These are phyloP conservation scores for Fusarium sp. DNA, from an alignment of 2,329 filamentous ascomycete genomes.

Conservation along the genomic window DNA sequence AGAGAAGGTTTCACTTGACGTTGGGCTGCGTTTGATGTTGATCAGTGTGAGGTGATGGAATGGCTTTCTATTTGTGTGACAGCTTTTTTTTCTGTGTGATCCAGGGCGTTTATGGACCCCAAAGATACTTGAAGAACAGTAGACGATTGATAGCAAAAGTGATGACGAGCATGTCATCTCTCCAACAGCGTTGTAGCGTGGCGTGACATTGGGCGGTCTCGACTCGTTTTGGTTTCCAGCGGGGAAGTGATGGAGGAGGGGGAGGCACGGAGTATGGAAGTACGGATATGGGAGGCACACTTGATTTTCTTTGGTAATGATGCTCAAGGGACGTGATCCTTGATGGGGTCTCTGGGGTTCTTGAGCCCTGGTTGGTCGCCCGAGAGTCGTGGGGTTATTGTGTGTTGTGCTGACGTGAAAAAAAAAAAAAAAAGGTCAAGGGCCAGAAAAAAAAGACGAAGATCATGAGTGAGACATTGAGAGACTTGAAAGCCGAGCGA, in stretches of 20 bases:
- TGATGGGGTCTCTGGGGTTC: neutral
- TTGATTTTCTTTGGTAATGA: neutral
- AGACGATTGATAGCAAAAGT: neutral
- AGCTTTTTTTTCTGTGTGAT: neutral
- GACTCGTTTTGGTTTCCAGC: conserved; percentile 8
- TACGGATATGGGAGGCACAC: neutral
- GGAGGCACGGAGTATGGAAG: neutral
- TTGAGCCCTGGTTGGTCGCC: neutral
- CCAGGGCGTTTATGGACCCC: neutral
- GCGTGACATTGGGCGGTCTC: conserved; percentile 23
- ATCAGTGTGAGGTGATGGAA: conserved; percentile 6
- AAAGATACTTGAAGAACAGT: neutral
- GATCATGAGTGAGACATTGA: conserved; percentile 13
- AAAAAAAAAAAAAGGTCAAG: neutral
- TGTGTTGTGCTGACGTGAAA: conserved; percentile 4
- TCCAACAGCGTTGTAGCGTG: conserved; percentile 12
- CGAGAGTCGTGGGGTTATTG: neutral
- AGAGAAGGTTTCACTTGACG: conserved; percentile 26
- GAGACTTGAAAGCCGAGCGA: conserved; percentile 9
- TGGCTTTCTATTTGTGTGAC: conserved; percentile 3
- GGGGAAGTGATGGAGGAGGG: conserved; percentile 3
- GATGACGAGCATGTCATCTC: conserved; percentile 1
- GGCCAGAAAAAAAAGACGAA: neutral
- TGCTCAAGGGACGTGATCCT: neutral
- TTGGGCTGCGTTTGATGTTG: conserved; percentile 26